Evolutionary conservation across 2,329 filamentous ascomycete species (phyloP).

Genomic region (Hymenoscyphus infarciens): DNA sequence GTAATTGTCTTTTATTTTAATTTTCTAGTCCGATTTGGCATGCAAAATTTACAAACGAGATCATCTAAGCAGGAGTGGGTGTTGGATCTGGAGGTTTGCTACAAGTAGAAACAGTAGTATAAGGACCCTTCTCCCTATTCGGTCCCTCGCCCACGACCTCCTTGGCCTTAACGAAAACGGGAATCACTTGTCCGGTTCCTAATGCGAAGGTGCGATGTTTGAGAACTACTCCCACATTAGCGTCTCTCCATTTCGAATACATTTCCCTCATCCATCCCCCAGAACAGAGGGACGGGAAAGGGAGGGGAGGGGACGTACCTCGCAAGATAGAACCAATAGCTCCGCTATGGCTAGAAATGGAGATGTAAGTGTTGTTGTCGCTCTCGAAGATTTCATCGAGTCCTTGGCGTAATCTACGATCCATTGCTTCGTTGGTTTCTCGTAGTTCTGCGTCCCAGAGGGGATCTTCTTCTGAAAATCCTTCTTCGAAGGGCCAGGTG

Average conservation of each 20-base stretch:
- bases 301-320: constrained; percentile 23
- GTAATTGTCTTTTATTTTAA: background rate
- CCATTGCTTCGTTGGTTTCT: constrained; percentile 47
- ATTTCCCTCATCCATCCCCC: too few relatives aligned
- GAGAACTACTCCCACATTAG: constrained; percentile 40
- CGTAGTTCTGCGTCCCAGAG: constrained; percentile 44
- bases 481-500: constrained; percentile 53
- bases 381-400: constrained; percentile 55
- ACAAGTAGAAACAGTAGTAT: constrained; percentile 10
- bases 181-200: constrained; percentile 65
- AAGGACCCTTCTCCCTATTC: constrained; percentile 9
- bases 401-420: constrained; percentile 45
- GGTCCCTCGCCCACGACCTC: constrained; percentile 31
- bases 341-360: constrained; percentile 58
- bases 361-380: constrained; percentile 54
- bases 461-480: constrained; percentile 56
- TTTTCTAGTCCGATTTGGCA: background rate
- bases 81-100: background rate
- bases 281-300: background rate
- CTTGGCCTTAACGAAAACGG: constrained; percentile 61
- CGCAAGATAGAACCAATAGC: constrained; percentile 51
- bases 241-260: too few relatives aligned
- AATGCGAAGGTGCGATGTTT: constrained; percentile 60
- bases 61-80: background rate
- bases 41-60: background rate